These are phyloP conservation scores for Penicillium ucsense DNA, from an alignment of 495 filamentous ascomycete species.

Conservation along the genomic window DNA sequence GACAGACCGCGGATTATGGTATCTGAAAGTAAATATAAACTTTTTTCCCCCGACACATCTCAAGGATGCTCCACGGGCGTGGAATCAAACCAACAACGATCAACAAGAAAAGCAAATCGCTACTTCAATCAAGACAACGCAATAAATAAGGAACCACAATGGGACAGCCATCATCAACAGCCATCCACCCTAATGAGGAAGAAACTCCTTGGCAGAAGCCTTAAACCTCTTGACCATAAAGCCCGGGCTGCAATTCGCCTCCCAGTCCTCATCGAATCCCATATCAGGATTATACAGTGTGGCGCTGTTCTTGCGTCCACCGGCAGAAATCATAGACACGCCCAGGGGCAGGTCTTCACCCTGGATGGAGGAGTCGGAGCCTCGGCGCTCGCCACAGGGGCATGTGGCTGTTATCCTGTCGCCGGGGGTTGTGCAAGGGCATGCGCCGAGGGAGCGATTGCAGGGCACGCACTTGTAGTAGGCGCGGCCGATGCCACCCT, in stretches of 20 bases:
- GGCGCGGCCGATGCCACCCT: not conserved
- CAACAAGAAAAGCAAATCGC: not conserved
- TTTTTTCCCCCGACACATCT: too few relatives aligned
- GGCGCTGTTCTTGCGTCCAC: not conserved
- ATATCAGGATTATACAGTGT: constrained; percentile 9
- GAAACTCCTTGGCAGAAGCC: constrained; percentile 5
- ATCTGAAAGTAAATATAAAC: too few relatives aligned
- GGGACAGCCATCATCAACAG: too few relatives aligned
- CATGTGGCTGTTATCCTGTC: constrained; percentile 9
- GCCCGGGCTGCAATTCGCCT: constrained; percentile 13
- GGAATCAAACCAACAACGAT: too few relatives aligned
- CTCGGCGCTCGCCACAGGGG: constrained; percentile 4
- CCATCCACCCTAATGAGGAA: constrained; percentile 1
- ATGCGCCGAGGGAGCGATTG: constrained; percentile 10
- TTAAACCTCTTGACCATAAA: constrained; percentile 14
- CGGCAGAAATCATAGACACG: constrained; percentile 1
- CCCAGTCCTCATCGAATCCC: constrained; percentile 15
- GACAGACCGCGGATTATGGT: too few relatives aligned
- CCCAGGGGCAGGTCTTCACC: constrained; percentile 3
- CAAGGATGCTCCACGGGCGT: too few relatives aligned
- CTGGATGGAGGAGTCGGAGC: not conserved
- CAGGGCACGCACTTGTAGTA: constrained; percentile 16
- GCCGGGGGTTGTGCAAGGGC: constrained; percentile 13
- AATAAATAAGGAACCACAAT: not conserved
- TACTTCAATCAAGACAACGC: not conserved